A percentile compares a stretch with the other conserved stretches of the same genome.
Evolutionary conservation across 306 rosid species (phyloP).

Genomic region (barrel medic (Medicago truncatula)): DNA sequence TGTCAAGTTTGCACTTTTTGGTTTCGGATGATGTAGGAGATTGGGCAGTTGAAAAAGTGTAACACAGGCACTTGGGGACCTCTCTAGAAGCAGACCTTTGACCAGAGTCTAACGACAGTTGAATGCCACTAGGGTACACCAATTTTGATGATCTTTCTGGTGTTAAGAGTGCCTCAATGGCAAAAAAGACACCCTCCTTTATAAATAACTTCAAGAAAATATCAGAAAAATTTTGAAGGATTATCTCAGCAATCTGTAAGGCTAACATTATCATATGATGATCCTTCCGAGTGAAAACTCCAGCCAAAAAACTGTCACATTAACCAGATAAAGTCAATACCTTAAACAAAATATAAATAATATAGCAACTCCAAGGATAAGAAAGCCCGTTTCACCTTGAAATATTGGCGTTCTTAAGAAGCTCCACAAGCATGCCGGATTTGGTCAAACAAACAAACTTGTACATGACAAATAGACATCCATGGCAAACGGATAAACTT

Average conservation of each 20-base stretch:
- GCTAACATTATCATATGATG: slow-evolving; percentile 81
- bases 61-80: slow-evolving; percentile 74
- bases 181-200: slow-evolving; percentile 94
- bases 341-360: slow-evolving; percentile 44
- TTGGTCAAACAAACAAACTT: slow-evolving; percentile 75
- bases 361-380: slow-evolving; percentile 28
- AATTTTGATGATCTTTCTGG: slow-evolving; percentile 71
- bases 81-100: slow-evolving; percentile 69
- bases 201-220: slow-evolving; percentile 71
- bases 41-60: slow-evolving; percentile 67
- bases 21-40: slow-evolving; percentile 58
- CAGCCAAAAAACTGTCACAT: slow-evolving; percentile 84
- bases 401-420: slow-evolving; percentile 74
- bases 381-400: slow-evolving; percentile 71
- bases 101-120: slow-evolving; percentile 55
- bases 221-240: slow-evolving; percentile 78
- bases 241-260: slow-evolving; percentile 76
- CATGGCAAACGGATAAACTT: slow-evolving; percentile 79
- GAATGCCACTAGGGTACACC: slow-evolving; percentile 65
- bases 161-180: slow-evolving; percentile 72
- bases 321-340: slow-evolving; percentile 43
- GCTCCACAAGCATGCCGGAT: slow-evolving; percentile 76
- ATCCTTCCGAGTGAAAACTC: slow-evolving; percentile 93
- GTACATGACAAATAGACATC: slow-evolving; percentile 81
- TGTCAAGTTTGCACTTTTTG: slow-evolving; percentile 79